Evolutionary conservation across 192 early-diverging fungal genomes (phyloP).

Genomic region (Linnemannia schmuckeri): DNA sequence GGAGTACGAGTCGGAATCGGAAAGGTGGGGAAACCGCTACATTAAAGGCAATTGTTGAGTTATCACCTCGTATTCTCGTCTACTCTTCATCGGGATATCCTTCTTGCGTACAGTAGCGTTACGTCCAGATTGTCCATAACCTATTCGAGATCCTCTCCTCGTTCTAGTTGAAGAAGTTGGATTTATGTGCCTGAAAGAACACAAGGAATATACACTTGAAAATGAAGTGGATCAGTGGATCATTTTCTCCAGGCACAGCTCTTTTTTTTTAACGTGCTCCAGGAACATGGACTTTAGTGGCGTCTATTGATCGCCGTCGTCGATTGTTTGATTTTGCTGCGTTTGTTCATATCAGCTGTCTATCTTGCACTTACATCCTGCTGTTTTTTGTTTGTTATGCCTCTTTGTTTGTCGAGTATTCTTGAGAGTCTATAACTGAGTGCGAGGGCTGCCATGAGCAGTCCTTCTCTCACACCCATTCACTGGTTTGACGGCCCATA

Average conservation of each 20-base stretch:
- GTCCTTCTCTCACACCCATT: neutral
- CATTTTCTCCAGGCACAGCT: neutral
- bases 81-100: neutral
- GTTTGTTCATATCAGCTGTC: no score
- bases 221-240: neutral
- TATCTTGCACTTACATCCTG: neutral
- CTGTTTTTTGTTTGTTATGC: neutral
- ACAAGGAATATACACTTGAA: neutral
- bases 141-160: neutral
- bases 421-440: neutral
- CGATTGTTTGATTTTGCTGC: neutral
- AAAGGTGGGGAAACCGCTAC: constrained; percentile 12
- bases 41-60: neutral
- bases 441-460: neutral
- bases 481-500: neutral
- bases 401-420: neutral
- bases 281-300: neutral
- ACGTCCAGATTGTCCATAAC: neutral
- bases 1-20: constrained; percentile 13
- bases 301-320: neutral
- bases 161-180: neutral
- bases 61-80: neutral
- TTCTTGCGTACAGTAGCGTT: neutral
- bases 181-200: constrained; percentile 1
- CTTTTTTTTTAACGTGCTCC: neutral